Conservation (phyloP, 345 rosid genomes). For the Cardamine resedifolia region DNA sequence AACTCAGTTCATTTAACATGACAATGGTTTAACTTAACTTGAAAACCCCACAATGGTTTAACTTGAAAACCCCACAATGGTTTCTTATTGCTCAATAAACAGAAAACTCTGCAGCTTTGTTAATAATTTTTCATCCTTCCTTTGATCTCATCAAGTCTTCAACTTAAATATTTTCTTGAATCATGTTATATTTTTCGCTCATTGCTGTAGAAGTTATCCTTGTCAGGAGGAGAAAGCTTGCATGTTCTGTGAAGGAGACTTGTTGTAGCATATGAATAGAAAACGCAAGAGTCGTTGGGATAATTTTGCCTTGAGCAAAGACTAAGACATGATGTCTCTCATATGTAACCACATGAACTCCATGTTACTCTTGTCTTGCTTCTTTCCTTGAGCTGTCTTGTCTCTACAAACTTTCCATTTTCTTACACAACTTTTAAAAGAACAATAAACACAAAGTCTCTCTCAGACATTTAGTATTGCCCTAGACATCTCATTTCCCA, state of each 20-base stretch:
- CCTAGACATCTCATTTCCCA: slow-evolving; percentile 27
- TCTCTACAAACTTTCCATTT: slow-evolving; percentile 28
- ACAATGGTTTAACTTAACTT: too few relatives aligned
- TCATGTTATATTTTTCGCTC: not conserved
- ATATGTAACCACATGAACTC: slow-evolving; percentile 33
- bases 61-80: not conserved
- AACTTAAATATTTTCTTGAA: not conserved
- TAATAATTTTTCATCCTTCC: not conserved
- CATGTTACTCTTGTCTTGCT: slow-evolving; percentile 40
- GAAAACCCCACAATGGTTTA: not conserved
- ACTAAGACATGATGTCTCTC: slow-evolving; percentile 34
- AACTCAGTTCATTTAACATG: not conserved
- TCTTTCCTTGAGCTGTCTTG: slow-evolving; percentile 28
- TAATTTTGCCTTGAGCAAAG: slow-evolving; percentile 31
- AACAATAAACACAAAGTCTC: slow-evolving; percentile 15
- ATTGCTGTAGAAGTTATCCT: slow-evolving; percentile 20
- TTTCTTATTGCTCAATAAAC: slow-evolving; percentile 6
- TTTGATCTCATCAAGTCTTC: not conserved
- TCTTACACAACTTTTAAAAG: slow-evolving; percentile 5
- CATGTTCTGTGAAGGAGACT: slow-evolving; percentile 39
- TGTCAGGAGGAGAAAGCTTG: slow-evolving; percentile 25
- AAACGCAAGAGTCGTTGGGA: slow-evolving; percentile 24
- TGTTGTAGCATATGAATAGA: slow-evolving; percentile 1
- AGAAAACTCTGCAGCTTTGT: not conserved
- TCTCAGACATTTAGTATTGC: slow-evolving; percentile 14